These are phyloP conservation scores for Daldinia sp. DNA, from an alignment of 2,329 filamentous ascomycete genomes.

Conservation along the genomic window DNA sequence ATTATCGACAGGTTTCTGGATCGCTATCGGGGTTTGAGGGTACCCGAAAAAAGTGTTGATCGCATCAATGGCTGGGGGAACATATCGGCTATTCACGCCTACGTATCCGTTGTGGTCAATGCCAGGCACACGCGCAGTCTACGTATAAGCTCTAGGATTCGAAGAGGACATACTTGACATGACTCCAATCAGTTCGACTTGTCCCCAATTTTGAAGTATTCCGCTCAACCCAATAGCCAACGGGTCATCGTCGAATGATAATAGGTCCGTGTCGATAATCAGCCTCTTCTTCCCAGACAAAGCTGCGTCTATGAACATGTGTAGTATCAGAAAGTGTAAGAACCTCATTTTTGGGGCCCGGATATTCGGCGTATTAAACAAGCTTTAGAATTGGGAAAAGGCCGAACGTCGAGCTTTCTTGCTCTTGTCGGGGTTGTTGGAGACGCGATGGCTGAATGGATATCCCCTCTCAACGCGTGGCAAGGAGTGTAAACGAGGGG, in stretches of 20 bases:
- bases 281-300: conserved; percentile 20
- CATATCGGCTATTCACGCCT: conserved; percentile 31
- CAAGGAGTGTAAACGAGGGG: conserved; percentile 3
- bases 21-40: conserved; percentile 23
- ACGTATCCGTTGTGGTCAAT: background rate
- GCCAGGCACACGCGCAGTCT: background rate
- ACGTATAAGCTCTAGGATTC: background rate
- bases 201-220: conserved; percentile 27
- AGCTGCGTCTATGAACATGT: background rate
- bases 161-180: conserved; percentile 25
- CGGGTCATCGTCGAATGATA: conserved; percentile 30
- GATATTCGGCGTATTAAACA: background rate
- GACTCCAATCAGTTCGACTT: conserved; percentile 30
- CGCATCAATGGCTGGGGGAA: conserved; percentile 27
- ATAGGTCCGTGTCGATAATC: conserved; percentile 30
- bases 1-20: conserved; percentile 31
- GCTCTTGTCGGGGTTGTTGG: too few relatives aligned
- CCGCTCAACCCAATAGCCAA: conserved; percentile 27
- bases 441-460: too few relatives aligned
- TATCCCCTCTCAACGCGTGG: too few relatives aligned
- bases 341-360: background rate
- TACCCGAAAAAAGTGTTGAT: conserved; percentile 33
- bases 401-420: too few relatives aligned
- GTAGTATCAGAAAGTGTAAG: background rate
- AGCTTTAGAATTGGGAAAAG: background rate